Evolutionary conservation across 73 alveolate species (phyloP), one percentile per base, ranked within the genome.

Genomic region (Symbiodinium natans): DNA sequence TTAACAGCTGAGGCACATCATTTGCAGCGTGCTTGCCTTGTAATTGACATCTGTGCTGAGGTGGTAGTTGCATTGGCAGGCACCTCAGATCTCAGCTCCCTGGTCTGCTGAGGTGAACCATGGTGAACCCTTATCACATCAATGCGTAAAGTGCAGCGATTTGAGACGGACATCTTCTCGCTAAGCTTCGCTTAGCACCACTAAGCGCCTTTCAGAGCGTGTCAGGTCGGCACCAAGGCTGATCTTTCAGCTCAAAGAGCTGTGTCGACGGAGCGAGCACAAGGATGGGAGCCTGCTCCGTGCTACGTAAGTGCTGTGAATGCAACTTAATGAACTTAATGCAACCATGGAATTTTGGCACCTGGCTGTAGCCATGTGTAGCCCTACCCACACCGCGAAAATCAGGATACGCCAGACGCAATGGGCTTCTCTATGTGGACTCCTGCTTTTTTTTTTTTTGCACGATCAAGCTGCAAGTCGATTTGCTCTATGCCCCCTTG

Each of bases 151-250:
- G n/a, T n/a, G n/a, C n/a, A n/a, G n/a, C n/a, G n/a, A n/a, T n/a
- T n/a, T n/a, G n/a, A n/a, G n/a, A n/a, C n/a, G n/a, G n/a, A n/a
- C n/a, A n/a, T n/a, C n/a, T n/a, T n/a, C n/a, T n/a, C n/a, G n/a
- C n/a, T n/a, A n/a, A n/a, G n/a, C n/a, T n/a, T n/a, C n/a, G n/a
- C n/a, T n/a, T n/a, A n/a, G n/a, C n/a, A n/a, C n/a, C n/a, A n/a
- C n/a, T n/a, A n/a, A n/a, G n/a, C n/a, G n/a, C n/a, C n/a, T n/a
- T n/a, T n/a, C n/a, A n/a, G n/a, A n/a, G n/a, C 7, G 6, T 52
- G 38, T 34, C 63, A 92, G 98, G 98, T 92, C 71, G 98, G 98
- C 92, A 92, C 90, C 92, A 92, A 92, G 98, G 85, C 98, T 11
- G 98, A 92, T 48, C 98, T 92, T 41, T 88, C 82, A 33, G 63